Evolutionary conservation across 23 red algal species (phyloP).

Genomic region (Gracilaria gracilis): DNA sequence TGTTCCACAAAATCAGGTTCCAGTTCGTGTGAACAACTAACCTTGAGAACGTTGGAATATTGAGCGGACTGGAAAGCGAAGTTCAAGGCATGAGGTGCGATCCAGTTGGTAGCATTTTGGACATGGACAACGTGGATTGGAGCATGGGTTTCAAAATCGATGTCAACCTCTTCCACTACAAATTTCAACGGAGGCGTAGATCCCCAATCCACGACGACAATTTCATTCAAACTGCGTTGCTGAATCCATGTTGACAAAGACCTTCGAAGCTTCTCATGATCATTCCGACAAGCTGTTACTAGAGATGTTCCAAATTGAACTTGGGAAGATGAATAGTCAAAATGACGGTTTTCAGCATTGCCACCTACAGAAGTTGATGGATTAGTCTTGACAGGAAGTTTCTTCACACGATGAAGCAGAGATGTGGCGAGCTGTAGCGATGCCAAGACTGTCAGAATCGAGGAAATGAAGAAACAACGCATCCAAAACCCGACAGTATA

Average conservation of each 20-base stretch:
- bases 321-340: slow-evolving; percentile 7
- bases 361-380: background rate
- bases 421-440: background rate
- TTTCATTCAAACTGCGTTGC: slow-evolving; percentile 49
- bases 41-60: slow-evolving; percentile 52
- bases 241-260: slow-evolving; percentile 65
- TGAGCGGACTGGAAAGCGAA: slow-evolving; percentile 55
- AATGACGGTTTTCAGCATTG: background rate
- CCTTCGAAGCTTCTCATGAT: slow-evolving; percentile 48
- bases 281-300: slow-evolving; percentile 70
- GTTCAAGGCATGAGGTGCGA: slow-evolving; percentile 77
- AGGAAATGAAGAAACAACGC: background rate
- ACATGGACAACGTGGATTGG: slow-evolving; percentile 69
- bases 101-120: slow-evolving; percentile 38
- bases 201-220: slow-evolving; percentile 85
- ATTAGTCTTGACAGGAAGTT: background rate
- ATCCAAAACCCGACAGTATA: slow-evolving; percentile 20
- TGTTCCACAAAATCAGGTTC: slow-evolving; percentile 54
- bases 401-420: background rate
- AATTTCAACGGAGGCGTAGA: slow-evolving; percentile 60
- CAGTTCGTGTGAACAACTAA: slow-evolving; percentile 72
- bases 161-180: slow-evolving; percentile 46
- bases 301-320: slow-evolving; percentile 50
- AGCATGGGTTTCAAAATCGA: slow-evolving; percentile 7
- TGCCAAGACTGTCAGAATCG: background rate